Conservation (phyloP, 768 basidiomycete genomes). For the Sarcodon aspratus region DNA sequence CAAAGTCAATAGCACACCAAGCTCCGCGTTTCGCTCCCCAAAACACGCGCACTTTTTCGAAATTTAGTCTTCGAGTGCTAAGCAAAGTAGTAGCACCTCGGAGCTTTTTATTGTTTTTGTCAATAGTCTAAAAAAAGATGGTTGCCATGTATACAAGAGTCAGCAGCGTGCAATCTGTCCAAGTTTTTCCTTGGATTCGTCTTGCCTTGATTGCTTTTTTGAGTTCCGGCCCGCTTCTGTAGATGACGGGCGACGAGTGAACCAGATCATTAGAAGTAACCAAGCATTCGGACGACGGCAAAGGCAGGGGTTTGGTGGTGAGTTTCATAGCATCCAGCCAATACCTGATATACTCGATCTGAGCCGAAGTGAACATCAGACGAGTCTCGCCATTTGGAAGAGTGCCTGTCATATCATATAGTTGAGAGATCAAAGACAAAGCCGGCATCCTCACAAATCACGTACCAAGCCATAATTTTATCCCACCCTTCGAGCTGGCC, state of each 20-base stretch:
- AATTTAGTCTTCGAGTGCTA: constrained; percentile 43
- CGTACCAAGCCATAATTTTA: constrained; percentile 60
- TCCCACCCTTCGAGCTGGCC: constrained; percentile 33
- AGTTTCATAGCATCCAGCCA: constrained; percentile 70
- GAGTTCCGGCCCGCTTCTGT: constrained; percentile 40
- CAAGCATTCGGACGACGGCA: constrained; percentile 73
- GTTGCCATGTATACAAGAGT: neutral
- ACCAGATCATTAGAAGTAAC: constrained; percentile 47
- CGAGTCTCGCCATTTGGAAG: constrained; percentile 63
- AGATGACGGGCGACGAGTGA: constrained; percentile 46
- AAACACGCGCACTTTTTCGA: constrained; percentile 55
- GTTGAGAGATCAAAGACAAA: neutral
- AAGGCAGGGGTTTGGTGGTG: constrained; percentile 49
- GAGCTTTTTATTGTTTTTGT: constrained; percentile 71
- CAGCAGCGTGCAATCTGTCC: neutral
- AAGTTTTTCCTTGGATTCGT: neutral
- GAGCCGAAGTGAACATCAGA: constrained; percentile 73
- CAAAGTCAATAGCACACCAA: constrained; percentile 76
- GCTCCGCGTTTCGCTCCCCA: constrained; percentile 55
- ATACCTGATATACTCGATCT: constrained; percentile 78
- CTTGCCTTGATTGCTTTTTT: constrained; percentile 49
- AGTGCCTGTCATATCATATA: constrained; percentile 31
- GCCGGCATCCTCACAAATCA: neutral
- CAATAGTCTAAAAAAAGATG: constrained; percentile 39
- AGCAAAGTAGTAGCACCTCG: constrained; percentile 51